Base-by-base conservation (phyloP, 2,329 filamentous ascomycete genomes). In the Aureobasidium sp. region DNA sequence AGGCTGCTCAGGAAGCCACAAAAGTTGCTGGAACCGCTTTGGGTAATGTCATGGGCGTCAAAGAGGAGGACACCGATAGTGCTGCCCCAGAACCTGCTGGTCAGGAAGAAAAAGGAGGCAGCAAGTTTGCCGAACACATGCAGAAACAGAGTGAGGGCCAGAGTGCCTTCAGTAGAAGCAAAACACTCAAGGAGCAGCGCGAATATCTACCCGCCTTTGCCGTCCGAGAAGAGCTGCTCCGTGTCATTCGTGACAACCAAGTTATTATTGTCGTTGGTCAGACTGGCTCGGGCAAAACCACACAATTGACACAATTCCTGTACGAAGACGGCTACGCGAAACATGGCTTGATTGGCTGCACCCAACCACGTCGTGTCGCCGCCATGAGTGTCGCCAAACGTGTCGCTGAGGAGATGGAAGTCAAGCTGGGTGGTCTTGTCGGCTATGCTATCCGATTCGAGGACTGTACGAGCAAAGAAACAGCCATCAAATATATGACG, bases 371-470 rank as follows among this genome's bases (percentile, higher is more conserved):
- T 69, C 89, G 94, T 81, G 95, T 99, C 37, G 94, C 94, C 27
- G 94, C 94, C 26, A 99, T 99, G 94, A 97, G 92, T 77, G 94
- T 99, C 32, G 94, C 94, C 1, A 97, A 97, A 75, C 92, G 94
- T 79, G 94, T 99, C 43, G 91, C 90, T 63, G 94, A 99, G 76
- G 94, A 99, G 77, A 99, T 99, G 95, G 90, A 96, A 68, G 92
- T 96, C 48, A 87, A 87, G 62, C 80, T 99, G 10, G 94, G 94
- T 53, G 87, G 88, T 62, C 84, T 87, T 0, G 95, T 99, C 41
- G 94, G 94, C 34, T 99, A 99, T 74, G 92, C 94, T 0, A 99
- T 99, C 72, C 92, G 94, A 60, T 99, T 99, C 70, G 94, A 99
- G 72, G 95, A 99, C 73, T 97, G 92, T 74, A 99, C 94, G 1